Evolutionary conservation across 2,329 filamentous ascomycete genomes (phyloP).

Genomic region (Cercospora beticola): DNA sequence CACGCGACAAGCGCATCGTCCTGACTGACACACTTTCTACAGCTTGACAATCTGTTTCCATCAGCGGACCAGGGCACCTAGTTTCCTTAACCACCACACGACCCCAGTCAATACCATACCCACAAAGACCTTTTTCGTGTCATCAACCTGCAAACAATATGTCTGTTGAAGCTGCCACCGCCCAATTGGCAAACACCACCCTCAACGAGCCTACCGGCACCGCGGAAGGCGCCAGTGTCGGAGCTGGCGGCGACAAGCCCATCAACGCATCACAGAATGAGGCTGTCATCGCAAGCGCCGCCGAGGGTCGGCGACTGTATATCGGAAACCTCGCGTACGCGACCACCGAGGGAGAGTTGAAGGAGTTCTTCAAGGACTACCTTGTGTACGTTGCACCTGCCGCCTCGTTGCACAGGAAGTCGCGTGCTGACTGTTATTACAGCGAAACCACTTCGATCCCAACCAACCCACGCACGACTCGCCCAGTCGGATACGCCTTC

Average conservation of each 20-base stretch:
- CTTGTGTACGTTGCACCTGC: conserved; percentile 75
- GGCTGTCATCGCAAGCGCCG: conserved; percentile 92
- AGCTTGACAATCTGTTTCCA: conserved; percentile 53
- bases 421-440: conserved; percentile 29
- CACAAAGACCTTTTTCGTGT: conserved; percentile 48
- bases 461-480: conserved; percentile 98
- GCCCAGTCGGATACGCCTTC: conserved; percentile 97
- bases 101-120: conserved; percentile 31
- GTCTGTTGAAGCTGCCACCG: conserved; percentile 86
- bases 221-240: conserved; percentile 56
- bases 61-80: conserved; percentile 36
- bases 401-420: neutral
- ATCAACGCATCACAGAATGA: conserved; percentile 76
- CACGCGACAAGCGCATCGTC: conserved; percentile 2
- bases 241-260: conserved; percentile 59
- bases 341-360: conserved; percentile 99
- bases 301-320: conserved; percentile 98
- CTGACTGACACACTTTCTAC: conserved; percentile 19
- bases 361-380: conserved; percentile 99
- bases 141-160: conserved; percentile 66
- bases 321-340: conserved; percentile 99
- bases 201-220: conserved; percentile 58
- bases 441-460: conserved; percentile 99
- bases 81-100: conserved; percentile 45
- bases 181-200: conserved; percentile 65